phyloP scores from a whole-genome alignment of 202 grass and related monocot species.

The Digitaria exilis region DNA sequence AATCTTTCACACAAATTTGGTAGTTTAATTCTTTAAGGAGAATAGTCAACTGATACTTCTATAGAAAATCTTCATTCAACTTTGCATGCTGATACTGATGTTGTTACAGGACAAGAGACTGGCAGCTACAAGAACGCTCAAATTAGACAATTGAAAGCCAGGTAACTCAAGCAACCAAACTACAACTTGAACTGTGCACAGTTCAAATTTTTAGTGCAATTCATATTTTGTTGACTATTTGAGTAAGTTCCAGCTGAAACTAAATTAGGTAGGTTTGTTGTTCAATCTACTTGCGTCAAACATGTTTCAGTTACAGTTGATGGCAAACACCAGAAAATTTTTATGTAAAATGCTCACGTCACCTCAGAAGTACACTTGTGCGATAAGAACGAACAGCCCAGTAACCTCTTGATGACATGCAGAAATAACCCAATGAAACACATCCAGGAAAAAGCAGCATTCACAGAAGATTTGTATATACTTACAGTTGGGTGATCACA shows the following conservation, averaged over 20 bases:
- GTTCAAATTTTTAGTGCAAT: not conserved
- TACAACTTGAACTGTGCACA: constrained; percentile 6
- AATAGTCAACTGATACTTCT: not conserved
- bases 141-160: too few relatives aligned
- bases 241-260: not conserved
- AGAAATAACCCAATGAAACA: constrained; percentile 1
- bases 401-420: not conserved
- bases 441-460: not conserved
- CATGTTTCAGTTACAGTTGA: not conserved
- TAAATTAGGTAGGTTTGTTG: not conserved
- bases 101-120: too few relatives aligned
- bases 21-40: not conserved
- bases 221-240: not conserved
- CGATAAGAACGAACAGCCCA: not conserved
- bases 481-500: constrained; percentile 88
- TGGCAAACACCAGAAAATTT: not conserved
- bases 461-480: not conserved
- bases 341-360: not conserved
- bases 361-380: not conserved
- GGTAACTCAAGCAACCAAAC: constrained; percentile 16
- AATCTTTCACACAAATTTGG: not conserved
- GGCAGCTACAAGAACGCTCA: too few relatives aligned
- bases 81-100: not conserved
- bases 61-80: not conserved
- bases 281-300: not conserved